Base-by-base conservation (phyloP, 768 basidiomycete species). In the Leccinum broughii region DNA sequence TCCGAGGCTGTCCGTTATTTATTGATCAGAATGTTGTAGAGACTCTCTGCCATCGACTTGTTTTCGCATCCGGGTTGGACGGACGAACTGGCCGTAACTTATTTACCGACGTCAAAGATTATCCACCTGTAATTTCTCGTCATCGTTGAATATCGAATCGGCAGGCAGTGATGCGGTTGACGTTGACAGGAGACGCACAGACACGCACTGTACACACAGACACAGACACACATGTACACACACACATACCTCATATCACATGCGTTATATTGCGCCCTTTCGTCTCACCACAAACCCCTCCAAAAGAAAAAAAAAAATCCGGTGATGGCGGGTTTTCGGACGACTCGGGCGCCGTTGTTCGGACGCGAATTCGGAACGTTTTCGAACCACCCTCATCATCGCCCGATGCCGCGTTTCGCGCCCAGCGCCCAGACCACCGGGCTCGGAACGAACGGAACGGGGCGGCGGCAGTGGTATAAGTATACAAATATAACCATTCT, bases 21-120 rank as follows among this genome's bases (percentile, higher is more conserved):
- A 66, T 63, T 65, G 62, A 69, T 69, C 30, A 48, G 55, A 62
- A 49, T 49, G 51, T 14, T 65, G 66, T 64, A 65, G 59, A 65
- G 58, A 63, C 54, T 35, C 26, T 10, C 46, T 24, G 52, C 60
- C 60, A 67, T 69, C 34, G 41, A 46, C 41, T 54, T 24, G 49
- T 66, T 34, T 34, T 70, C 55, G 52, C 69, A 63, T 62, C 54
- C 46, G 20, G 30, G 58, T 54, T 61, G 58, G 41, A 37, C n/a
- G 41, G 32, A 52, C 44, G 41, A 51, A 48, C 59, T 37, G 3
- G 34, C 37, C 59, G 51, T 35, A n/a, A 37, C 35, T 57, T 64
- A 71, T 67, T 64, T 62, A 61, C 49, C 20, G 41, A 46, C 49
- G 32, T 50, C 13, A 50, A 50, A 66, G 59, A 34, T 64, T 64